Conservation (phyloP, 148 eudicot species). For the Linanthus parryae region DNA sequence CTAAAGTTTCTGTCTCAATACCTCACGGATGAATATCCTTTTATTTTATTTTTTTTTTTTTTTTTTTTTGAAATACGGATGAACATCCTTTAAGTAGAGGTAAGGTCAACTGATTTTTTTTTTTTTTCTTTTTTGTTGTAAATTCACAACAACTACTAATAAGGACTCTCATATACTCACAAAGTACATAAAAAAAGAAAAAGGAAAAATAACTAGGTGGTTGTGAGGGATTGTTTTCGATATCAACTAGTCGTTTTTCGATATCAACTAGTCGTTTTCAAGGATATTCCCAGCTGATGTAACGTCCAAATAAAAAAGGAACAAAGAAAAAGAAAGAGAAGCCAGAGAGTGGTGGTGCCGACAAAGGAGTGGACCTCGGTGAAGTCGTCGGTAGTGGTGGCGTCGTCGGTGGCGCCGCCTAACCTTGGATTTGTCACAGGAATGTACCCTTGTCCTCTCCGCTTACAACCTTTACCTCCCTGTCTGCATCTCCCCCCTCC, state of each 20-base stretch:
- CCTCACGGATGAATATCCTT: no score
- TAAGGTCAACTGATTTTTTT: neutral
- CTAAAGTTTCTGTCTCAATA: no score
- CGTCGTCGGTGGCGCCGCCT: conserved; percentile 20
- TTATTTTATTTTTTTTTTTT: no score
- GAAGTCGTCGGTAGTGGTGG: conserved; percentile 8
- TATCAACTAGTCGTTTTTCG: no score
- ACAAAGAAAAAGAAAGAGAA: neutral
- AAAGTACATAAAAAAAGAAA: no score
- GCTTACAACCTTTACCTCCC: neutral
- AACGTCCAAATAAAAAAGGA: neutral
- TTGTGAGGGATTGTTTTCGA: no score
- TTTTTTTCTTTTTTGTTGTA: no score
- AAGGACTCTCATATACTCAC: neutral
- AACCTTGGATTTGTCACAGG: conserved; percentile 22
- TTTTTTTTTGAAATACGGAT: no score
- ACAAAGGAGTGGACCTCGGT: conserved; percentile 13
- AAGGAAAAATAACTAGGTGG: neutral
- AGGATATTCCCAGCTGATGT: no score
- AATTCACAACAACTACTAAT: neutral
- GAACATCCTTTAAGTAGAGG: neutral
- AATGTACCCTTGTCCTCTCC: conserved; percentile 10
- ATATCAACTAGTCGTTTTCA: neutral
- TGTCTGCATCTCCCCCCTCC: conserved; percentile 8
- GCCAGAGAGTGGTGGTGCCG: neutral